These are phyloP conservation scores for Hortiboletus campestris DNA, from an alignment of 768 basidiomycete genomes.

Conservation along the genomic window DNA sequence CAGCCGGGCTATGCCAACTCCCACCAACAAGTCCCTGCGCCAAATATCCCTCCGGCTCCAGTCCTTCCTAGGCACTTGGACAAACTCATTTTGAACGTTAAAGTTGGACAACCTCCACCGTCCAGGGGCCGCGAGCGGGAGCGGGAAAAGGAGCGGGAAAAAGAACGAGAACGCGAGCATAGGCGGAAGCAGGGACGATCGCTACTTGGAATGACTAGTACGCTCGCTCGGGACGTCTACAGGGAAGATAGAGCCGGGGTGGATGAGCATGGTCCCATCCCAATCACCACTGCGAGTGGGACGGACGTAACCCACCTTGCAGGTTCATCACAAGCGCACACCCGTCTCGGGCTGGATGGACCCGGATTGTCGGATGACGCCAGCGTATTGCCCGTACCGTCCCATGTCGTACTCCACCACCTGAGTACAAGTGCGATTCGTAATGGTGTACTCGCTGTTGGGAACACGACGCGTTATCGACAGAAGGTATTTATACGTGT, in stretches of 20 bases:
- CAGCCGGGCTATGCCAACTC: constrained; percentile 37
- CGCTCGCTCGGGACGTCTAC: constrained; percentile 27
- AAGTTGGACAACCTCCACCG: constrained; percentile 33
- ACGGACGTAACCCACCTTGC: constrained; percentile 38
- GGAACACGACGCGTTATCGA: constrained; percentile 86
- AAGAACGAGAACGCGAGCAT: constrained; percentile 32
- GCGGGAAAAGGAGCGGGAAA: constrained; percentile 36
- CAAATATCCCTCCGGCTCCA: constrained; percentile 86
- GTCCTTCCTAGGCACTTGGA: constrained; percentile 87
- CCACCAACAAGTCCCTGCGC: constrained; percentile 49
- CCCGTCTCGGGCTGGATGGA: constrained; percentile 37
- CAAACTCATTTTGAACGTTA: constrained; percentile 83
- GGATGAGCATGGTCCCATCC: constrained; percentile 26
- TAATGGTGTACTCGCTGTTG: constrained; percentile 91
- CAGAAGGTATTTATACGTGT: constrained; percentile 62
- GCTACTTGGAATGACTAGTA: constrained; percentile 36
- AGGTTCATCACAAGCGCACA: constrained; percentile 18
- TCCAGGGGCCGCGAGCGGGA: constrained; percentile 34
- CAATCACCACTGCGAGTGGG: constrained; percentile 39
- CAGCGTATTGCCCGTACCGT: constrained; percentile 87
- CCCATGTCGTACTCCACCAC: constrained; percentile 92
- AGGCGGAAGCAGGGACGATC: constrained; percentile 33
- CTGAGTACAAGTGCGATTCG: constrained; percentile 92
- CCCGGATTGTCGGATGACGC: constrained; percentile 76
- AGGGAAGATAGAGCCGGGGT: constrained; percentile 24